Evolutionary conservation across 306 rosid species (phyloP).

Genomic region (Trifolium fragiferum): DNA sequence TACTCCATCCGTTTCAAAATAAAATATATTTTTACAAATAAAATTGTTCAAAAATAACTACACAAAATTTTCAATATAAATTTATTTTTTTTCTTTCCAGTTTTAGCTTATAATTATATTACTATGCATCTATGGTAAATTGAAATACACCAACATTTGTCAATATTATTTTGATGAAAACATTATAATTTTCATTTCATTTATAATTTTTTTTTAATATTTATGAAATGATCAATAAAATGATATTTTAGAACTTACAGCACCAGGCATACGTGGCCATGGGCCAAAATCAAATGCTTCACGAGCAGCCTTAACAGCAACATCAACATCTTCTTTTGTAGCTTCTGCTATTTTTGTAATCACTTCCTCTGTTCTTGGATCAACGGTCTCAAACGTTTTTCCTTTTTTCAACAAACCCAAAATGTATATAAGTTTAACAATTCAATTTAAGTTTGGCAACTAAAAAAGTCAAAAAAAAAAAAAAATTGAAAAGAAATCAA

Average conservation of each 20-base stretch:
- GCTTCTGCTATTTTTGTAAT: constrained; percentile 72
- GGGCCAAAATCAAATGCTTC: constrained; percentile 85
- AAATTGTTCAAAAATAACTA: no score
- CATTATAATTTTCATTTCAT: no score
- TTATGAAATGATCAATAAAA: no score
- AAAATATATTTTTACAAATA: no score
- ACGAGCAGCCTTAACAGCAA: constrained; percentile 89
- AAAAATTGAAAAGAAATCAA: neutral
- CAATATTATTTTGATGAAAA: no score
- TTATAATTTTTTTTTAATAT: no score
- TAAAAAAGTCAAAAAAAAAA: neutral
- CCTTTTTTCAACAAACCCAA: constrained; percentile 47
- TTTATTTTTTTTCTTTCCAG: no score
- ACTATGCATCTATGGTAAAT: no score
- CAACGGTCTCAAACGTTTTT: constrained; percentile 76
- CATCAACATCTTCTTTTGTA: constrained; percentile 71
- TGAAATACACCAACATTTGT: no score
- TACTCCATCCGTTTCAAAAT: no score
- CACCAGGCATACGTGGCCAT: constrained; percentile 88
- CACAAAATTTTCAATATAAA: no score
- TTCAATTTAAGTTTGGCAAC: neutral
- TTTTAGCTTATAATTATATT: no score
- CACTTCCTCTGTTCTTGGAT: constrained; percentile 88
- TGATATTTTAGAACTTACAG: constrained; percentile 48
- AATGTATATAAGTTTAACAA: constrained; percentile 2